Evolutionary conservation across 805 yeast genomes (phyloP), one percentile per base, ranked within the genome.

Genomic region (Saccharomycopsis guyanensis): DNA sequence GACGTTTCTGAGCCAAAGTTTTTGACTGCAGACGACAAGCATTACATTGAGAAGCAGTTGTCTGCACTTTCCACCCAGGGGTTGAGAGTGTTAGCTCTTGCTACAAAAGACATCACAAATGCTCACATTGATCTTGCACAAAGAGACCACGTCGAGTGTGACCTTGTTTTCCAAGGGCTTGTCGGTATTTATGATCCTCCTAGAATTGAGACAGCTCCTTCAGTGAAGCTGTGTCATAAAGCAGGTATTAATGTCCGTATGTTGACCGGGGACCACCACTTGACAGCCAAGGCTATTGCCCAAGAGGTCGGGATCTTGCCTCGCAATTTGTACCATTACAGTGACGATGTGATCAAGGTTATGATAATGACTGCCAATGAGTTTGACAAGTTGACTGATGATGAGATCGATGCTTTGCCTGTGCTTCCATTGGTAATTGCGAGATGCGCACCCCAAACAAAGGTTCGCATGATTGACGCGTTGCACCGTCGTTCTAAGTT

Each of bases 101-200:
- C 89, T 2, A 53, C 62, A 1, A 69, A 66, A 42, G 68, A 64
- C 43, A 55, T 61, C 16, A 53, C 68, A 3, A 49, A 56, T 2
- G 39, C 41, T 5, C 53, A 53, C 3, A 36, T 49, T n/a, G 61
- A 57, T 29, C 63, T 58, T 49, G 48, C 45, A 31, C 59, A 62
- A 25, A 68, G 83, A 45, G 69, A 58, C 0, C 49, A 55, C 4
- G 71, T 82, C 41, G 91, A 83, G 60, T 51, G 58, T 10, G 66
- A 69, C 10, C 66, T 83, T 42, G 70, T 67, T 2, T 79, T 83
- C 55, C 65, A 78, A 35, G 91, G 91, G 3, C 66, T 83, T 19
- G 77, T 81, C 55, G 91, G 91, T 51, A 82, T 83, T 53, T 82
- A 83, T 58, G 91, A 83, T 60, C 91, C 91, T 16, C 91, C 91